A percentile compares a stretch with the other conserved stretches of the same genome.
phyloP scores from a whole-genome alignment of 2,329 filamentous ascomycete species.

The Verticillium nubilum region DNA sequence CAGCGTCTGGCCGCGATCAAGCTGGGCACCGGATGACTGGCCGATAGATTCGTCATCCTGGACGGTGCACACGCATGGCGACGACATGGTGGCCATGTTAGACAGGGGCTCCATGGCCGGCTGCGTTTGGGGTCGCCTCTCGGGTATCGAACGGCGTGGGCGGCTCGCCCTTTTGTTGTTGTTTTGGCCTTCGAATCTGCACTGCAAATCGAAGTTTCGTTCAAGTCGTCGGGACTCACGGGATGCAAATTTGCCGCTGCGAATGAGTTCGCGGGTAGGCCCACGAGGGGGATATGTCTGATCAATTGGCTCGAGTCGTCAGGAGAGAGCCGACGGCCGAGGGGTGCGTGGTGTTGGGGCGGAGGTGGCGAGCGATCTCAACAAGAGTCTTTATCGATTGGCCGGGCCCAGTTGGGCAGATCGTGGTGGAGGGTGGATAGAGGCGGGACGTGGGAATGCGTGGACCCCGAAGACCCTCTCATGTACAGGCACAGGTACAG shows the following conservation, averaged over 20 bases:
- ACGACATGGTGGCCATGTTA: slow-evolving; percentile 31
- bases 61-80: slow-evolving; percentile 27
- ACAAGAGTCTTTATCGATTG: background rate
- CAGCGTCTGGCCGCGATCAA: slow-evolving; percentile 21
- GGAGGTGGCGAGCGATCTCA: background rate
- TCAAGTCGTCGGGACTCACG: background rate
- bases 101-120: slow-evolving; percentile 9
- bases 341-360: background rate
- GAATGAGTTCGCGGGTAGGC: background rate
- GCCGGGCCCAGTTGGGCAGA: background rate
- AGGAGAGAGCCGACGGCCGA: background rate
- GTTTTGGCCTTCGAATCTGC: background rate
- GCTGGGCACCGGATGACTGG: slow-evolving; percentile 35
- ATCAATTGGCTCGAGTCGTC: background rate
- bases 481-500: background rate
- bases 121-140: background rate
- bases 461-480: background rate
- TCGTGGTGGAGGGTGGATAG: background rate
- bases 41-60: slow-evolving; percentile 27
- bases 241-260: background rate
- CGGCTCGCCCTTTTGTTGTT: background rate
- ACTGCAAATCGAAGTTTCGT: background rate
- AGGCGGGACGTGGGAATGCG: background rate
- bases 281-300: background rate
- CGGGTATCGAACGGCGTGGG: background rate